phyloP scores from a whole-genome alignment of 805 yeast genomes.

The Yarrowia sp. region DNA sequence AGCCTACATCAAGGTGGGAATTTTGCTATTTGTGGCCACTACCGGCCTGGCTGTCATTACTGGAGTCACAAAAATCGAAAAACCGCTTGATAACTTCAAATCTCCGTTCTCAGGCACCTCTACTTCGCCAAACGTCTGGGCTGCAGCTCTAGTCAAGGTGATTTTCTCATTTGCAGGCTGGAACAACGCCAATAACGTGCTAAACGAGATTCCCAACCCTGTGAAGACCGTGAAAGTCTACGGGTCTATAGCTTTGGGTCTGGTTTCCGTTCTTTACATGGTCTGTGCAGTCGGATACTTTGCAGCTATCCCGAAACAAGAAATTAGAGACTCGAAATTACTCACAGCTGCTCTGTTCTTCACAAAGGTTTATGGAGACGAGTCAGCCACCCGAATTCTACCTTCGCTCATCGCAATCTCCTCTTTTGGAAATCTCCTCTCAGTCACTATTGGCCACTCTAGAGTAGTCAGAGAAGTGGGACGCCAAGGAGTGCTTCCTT shows the following conservation, averaged over 20 bases:
- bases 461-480: slow-evolving; percentile 29
- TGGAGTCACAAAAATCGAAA: background rate
- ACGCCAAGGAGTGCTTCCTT: slow-evolving; percentile 25
- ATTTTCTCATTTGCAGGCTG: slow-evolving; percentile 27
- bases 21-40: background rate
- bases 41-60: slow-evolving; percentile 10
- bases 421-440: slow-evolving; percentile 21
- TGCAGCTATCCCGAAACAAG: slow-evolving; percentile 18
- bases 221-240: slow-evolving; percentile 12
- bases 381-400: background rate
- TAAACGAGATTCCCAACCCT: slow-evolving; percentile 21
- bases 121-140: slow-evolving; percentile 14
- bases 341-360: slow-evolving; percentile 22
- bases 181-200: slow-evolving; percentile 28
- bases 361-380: slow-evolving; percentile 18
- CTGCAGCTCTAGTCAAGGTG: slow-evolving; percentile 18
- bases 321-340: slow-evolving; percentile 25
- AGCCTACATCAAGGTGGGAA: slow-evolving; percentile 28
- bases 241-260: slow-evolving; percentile 4
- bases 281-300: slow-evolving; percentile 13
- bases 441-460: slow-evolving; percentile 24
- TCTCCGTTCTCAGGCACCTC: slow-evolving; percentile 10
- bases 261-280: slow-evolving; percentile 8
- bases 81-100: slow-evolving; percentile 24
- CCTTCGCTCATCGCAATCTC: slow-evolving; percentile 20